Conservation (phyloP, 306 rosid species). For the Bauhinia variegata region DNA sequence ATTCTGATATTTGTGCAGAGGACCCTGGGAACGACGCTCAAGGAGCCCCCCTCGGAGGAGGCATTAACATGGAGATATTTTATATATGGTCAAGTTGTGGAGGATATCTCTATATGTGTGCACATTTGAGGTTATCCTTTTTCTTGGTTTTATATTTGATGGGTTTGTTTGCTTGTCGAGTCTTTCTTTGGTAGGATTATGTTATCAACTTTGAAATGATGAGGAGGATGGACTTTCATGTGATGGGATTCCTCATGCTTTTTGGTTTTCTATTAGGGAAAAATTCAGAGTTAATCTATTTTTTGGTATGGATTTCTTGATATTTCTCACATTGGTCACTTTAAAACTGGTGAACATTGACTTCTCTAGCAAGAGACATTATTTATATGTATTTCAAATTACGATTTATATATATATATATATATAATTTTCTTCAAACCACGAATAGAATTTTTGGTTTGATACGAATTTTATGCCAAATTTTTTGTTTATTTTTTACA, state of each 20-base stretch:
- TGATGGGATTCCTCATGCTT: too few relatives aligned
- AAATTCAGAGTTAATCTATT: too few relatives aligned
- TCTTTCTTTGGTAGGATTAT: neutral
- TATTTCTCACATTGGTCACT: too few relatives aligned
- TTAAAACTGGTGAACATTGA: constrained; percentile 51
- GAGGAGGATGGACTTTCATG: neutral
- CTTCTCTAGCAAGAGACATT: too few relatives aligned
- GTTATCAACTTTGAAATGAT: neutral
- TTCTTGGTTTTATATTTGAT: constrained; percentile 30
- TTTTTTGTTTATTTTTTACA: too few relatives aligned
- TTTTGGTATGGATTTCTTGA: too few relatives aligned
- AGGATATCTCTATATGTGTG: constrained; percentile 38
- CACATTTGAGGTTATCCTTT: constrained; percentile 24
- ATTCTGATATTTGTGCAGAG: constrained; percentile 52
- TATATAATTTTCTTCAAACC: too few relatives aligned
- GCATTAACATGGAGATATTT: constrained; percentile 29
- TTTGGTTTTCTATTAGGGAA: too few relatives aligned
- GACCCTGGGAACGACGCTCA: constrained; percentile 80
- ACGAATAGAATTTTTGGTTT: too few relatives aligned
- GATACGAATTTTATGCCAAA: too few relatives aligned
- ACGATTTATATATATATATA: too few relatives aligned
- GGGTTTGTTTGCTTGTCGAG: neutral
- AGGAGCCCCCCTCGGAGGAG: constrained; percentile 95
- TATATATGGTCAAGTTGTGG: constrained; percentile 21
- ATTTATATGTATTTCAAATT: constrained; percentile 31